These are phyloP conservation scores for Aristolochia fimbriata DNA, from an alignment of 164 flowering plant genomes.

Conservation along the genomic window DNA sequence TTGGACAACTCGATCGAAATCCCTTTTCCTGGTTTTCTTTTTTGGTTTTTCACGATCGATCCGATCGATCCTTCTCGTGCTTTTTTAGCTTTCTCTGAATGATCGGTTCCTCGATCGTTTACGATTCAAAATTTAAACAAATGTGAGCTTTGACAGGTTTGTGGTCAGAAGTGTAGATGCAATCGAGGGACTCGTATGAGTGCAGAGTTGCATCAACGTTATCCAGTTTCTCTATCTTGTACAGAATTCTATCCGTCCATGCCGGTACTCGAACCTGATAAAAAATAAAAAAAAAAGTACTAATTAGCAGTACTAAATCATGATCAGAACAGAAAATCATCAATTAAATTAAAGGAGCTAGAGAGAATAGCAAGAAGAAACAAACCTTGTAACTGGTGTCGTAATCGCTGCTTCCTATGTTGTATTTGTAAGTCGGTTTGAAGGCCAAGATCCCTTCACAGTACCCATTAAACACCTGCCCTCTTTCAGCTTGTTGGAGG, in stretches of 20 bases:
- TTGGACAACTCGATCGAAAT: no score
- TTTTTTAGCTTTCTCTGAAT: no score
- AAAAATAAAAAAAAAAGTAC: no score
- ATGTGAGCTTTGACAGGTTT: constrained; percentile 74
- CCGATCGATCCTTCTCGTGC: no score
- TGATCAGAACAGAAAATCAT: background rate
- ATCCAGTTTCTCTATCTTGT: constrained; percentile 37
- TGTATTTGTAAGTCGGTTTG: constrained; percentile 69
- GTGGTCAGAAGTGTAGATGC: constrained; percentile 58
- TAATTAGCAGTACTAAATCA: no score
- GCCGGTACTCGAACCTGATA: constrained; percentile 55
- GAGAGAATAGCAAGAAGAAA: background rate
- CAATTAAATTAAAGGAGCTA: background rate
- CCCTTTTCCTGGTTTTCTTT: no score
- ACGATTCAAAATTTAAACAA: constrained; percentile 25
- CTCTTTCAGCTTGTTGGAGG: constrained; percentile 59
- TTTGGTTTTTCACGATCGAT: no score
- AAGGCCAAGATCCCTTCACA: constrained; percentile 51
- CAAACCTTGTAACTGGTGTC: constrained; percentile 72
- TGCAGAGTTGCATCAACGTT: constrained; percentile 36
- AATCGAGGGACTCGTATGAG: constrained; percentile 55
- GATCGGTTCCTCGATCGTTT: background rate
- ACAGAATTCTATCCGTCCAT: constrained; percentile 73
- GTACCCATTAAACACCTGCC: constrained; percentile 56
- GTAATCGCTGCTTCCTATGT: constrained; percentile 56